Evolutionary conservation across 129 eudicot genomes (phyloP), one percentile per base, ranked within the genome.

Genomic region (Arctium lappa): DNA sequence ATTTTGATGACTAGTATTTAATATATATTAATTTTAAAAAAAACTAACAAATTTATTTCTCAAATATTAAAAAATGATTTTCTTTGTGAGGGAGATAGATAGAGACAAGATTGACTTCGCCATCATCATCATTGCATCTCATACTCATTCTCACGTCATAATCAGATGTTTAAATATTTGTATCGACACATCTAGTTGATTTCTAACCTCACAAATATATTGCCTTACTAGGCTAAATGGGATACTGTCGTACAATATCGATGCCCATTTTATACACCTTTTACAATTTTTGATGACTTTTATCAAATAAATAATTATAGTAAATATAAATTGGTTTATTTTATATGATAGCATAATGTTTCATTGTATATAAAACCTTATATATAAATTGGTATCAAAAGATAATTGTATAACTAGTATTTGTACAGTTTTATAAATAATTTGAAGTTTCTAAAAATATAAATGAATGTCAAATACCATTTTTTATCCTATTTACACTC

Each of bases 141-240:
- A 60, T 60, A 60, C 30, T 60, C 9, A 29, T 3, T 60, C 29
- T 16, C 16, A 60, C 5, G 65, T 53, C 65, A 16, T 13, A 15
- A 12, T 50, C 62, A 53, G 22, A 53, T 15, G 65, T 53, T 53
- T 16, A 53, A 53, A 7, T 53, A 53, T 16, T 15, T 53, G 22
- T 53, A 53, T 53, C 22, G 69, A 76, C 79, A 46, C 66, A 32
- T 76, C 42, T 31, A 13, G 16, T 76, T 29, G 1, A 62, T 76
- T 76, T 46, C 29, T 48, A 76, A 48, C 80, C 60, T 76, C 80
- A 76, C 80, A 76, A 76, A 76, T 76, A 32, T 32, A 50, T 76
- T 56, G 60, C 8, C 70, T 13, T 31, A 76, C 5, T 31, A 13
- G 4, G 6, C 18, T 44, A 27, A 27, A 56, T 56, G 18, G 66